phyloP scores from a whole-genome alignment of 495 filamentous ascomycete species.

The Hypoxylon trugodes region DNA sequence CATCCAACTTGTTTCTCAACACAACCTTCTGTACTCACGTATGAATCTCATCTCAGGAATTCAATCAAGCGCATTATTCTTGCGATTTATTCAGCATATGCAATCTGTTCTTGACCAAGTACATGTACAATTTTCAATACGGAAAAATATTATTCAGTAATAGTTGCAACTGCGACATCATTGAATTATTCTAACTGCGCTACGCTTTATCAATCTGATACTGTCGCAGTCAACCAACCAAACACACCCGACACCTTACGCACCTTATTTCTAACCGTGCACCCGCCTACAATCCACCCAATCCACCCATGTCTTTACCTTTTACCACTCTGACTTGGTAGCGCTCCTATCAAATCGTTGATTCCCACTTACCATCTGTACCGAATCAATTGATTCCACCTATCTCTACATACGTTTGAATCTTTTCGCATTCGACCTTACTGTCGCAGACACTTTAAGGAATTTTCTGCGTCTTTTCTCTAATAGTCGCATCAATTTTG shows the following conservation, averaged over 20 bases:
- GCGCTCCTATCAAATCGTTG: neutral
- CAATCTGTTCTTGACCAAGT: too few species aligned
- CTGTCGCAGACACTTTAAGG: too few species aligned
- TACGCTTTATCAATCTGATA: neutral
- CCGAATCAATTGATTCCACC: neutral
- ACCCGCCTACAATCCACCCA: neutral
- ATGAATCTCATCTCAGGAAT: too few species aligned
- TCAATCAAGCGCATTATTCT: too few species aligned
- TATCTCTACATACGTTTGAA: neutral
- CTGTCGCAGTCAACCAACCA: too few species aligned
- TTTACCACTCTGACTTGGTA: neutral
- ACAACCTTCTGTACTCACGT: too few species aligned
- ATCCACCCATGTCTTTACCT: neutral
- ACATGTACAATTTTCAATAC: too few species aligned
- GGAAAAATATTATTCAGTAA: too few species aligned
- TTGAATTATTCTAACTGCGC: neutral
- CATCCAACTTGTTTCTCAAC: too few species aligned
- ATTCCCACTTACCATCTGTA: too few species aligned
- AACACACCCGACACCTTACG: neutral
- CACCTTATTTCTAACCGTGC: neutral
- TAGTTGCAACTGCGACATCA: neutral
- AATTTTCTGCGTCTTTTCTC: too few species aligned
- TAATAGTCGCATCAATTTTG: neutral
- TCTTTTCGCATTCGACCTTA: slow-evolving; percentile 6
- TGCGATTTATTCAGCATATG: too few species aligned